These are phyloP conservation scores for Wickerhamiella kazuoi DNA, from an alignment of 805 yeast genomes.

Conservation along the genomic window DNA sequence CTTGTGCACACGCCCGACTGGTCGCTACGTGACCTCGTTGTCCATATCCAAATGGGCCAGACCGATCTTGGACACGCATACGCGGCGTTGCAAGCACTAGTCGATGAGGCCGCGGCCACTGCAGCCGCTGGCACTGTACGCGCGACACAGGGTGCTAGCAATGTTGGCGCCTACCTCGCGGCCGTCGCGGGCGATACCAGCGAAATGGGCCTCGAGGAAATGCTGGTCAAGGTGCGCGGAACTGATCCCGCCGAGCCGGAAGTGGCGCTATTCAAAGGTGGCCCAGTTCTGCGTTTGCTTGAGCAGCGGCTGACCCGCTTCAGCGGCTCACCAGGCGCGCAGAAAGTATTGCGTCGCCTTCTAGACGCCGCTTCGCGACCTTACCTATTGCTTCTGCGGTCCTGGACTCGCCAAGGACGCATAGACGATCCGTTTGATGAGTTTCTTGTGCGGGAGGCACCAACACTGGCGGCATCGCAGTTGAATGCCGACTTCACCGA, in stretches of 20 bases:
- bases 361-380: conserved; percentile 42
- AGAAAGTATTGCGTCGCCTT: conserved; percentile 33
- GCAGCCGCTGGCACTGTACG: conserved; percentile 3
- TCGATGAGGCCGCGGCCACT: conserved; percentile 6
- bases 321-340: conserved; percentile 48
- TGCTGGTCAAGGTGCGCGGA: background rate
- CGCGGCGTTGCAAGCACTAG: conserved; percentile 34
- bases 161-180: conserved; percentile 20
- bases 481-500: conserved; percentile 20
- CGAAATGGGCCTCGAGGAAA: background rate
- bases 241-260: conserved; percentile 14
- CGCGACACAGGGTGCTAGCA: conserved; percentile 22
- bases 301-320: conserved; percentile 37
- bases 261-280: conserved; percentile 40
- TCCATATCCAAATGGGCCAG: conserved; percentile 25
- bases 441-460: conserved; percentile 43
- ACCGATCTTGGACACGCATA: conserved; percentile 37
- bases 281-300: conserved; percentile 45
- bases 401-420: conserved; percentile 65
- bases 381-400: conserved; percentile 49
- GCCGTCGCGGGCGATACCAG: conserved; percentile 26
- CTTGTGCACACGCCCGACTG: conserved; percentile 33
- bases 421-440: conserved; percentile 69
- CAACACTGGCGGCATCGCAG: conserved; percentile 12
- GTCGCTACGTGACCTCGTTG: conserved; percentile 43